Conservation (phyloP, 257 asterid genomes). For the Prunella vulgaris region DNA sequence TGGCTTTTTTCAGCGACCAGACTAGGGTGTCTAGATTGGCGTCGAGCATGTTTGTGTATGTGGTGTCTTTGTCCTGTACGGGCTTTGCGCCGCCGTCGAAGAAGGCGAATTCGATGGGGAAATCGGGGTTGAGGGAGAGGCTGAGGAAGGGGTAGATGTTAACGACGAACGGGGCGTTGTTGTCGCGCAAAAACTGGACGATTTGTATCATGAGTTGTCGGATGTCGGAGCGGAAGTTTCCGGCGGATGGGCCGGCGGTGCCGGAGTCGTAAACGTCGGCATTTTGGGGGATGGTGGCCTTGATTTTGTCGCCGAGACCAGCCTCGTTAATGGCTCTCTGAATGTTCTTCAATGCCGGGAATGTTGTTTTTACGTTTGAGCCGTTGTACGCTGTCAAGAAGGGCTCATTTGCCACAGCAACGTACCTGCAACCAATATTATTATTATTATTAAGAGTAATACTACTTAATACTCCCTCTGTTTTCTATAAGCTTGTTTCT, state of each 20-base stretch:
- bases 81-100: slow-evolving; percentile 48
- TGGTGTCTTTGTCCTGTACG: slow-evolving; percentile 34
- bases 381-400: slow-evolving; percentile 67
- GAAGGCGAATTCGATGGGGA: slow-evolving; percentile 59
- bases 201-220: slow-evolving; percentile 37
- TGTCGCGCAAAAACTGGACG: slow-evolving; percentile 30
- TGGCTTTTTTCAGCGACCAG: slow-evolving; percentile 40
- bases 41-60: slow-evolving; percentile 56
- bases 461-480: too few relatives aligned
- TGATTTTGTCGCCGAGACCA: slow-evolving; percentile 61
- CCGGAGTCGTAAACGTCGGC: slow-evolving; percentile 72
- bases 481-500: too few relatives aligned
- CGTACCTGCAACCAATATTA: slow-evolving; percentile 45
- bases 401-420: slow-evolving; percentile 92
- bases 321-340: slow-evolving; percentile 65
- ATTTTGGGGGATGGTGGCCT: slow-evolving; percentile 81
- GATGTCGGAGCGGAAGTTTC: slow-evolving; percentile 47
- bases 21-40: slow-evolving; percentile 60
- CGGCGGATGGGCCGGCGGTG: slow-evolving; percentile 46
- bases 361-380: slow-evolving; percentile 26
- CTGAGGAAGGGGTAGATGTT: slow-evolving; percentile 69
- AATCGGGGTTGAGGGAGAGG: slow-evolving; percentile 28
- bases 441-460: too few relatives aligned
- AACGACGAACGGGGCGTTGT: slow-evolving; percentile 54
- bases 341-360: slow-evolving; percentile 66